Conservation (phyloP, 23 red algal genomes). For the Gracilaria domingensis region DNA sequence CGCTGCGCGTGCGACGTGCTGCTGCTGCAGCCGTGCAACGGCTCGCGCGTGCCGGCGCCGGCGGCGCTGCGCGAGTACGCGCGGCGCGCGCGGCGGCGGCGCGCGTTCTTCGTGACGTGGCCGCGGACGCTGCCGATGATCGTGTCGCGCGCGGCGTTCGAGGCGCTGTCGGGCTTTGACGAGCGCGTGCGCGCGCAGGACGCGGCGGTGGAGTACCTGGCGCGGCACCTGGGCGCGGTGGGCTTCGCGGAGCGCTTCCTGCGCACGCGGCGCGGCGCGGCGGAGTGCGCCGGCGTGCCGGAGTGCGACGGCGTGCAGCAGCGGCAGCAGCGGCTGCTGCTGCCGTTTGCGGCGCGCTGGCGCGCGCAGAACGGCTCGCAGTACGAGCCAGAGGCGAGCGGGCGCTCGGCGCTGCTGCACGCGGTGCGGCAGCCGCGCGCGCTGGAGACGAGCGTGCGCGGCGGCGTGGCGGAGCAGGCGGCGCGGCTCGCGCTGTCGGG, state of each 20-base stretch:
- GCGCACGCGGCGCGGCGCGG: neutral
- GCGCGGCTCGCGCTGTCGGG: slow-evolving; percentile 11
- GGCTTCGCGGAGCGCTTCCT: neutral
- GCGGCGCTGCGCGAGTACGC: neutral
- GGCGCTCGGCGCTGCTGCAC: neutral
- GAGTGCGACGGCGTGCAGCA: too few species aligned
- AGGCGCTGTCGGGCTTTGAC: neutral
- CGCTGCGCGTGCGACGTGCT: slow-evolving; percentile 11
- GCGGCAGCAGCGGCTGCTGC: neutral
- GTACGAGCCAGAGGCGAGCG: neutral
- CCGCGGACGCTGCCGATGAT: slow-evolving; percentile 6
- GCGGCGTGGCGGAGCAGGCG: neutral
- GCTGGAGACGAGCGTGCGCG: neutral
- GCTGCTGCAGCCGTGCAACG: slow-evolving; percentile 42
- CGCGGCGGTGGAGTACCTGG: neutral
- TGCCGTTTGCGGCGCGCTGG: neutral
- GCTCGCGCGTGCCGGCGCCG: neutral
- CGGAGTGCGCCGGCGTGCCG: too few species aligned
- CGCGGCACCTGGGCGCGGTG: neutral
- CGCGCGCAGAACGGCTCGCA: neutral
- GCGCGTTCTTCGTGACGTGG: slow-evolving; percentile 1
- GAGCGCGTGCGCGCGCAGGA: neutral
- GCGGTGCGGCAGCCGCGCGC: neutral
- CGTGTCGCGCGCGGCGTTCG: slow-evolving; percentile 30
- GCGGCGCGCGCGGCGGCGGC: neutral